Base-by-base conservation (phyloP, 75 land plant genomes). In the Selaginella moellendorffii region DNA sequence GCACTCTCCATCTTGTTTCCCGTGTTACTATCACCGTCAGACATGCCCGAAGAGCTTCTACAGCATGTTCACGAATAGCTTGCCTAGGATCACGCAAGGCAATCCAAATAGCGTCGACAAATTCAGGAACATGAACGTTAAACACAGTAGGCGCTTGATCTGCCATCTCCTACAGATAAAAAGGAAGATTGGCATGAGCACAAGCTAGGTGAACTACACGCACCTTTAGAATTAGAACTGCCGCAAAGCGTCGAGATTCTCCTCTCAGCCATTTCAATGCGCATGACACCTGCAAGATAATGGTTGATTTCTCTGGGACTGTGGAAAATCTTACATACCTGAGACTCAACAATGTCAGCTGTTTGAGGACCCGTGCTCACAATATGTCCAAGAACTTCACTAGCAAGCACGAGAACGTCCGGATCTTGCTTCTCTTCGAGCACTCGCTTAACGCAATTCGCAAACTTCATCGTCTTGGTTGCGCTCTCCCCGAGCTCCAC, bases 1-100 rank as follows among this genome's bases (percentile, higher is more conserved):
- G 97, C 28, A 95, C 99, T 25, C 99, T 83, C 99, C 99, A 95
- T 9, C 99, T 84, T 46, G 99, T 95, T 74, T 95, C 97, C 42
- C 99, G 86, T 67, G 83, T 86, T 59, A 85, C 99, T 69, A 90
- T 95, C 65, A 95, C 99, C 63, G 82, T 78, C 30, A 95, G 97
- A 65, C 99, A 95, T 59, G 97, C 90, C 29, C 97, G 79, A 72
- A 95, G 78, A 67, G 99, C 99, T 69, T 84, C 97, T 29, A 95
- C 99, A 64, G 99, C 99, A 46, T 82, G 71, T 56, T 90, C 99
- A 24, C 99, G 76, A 62, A 95, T 79, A 64, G 71, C 71, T 65
- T 86, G 60, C 53, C 73, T 78, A 61, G 81, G 97, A 63, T 95
- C 99, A 54, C 99, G 77, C 59, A 95, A 71, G 30, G 99, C 97